Evolutionary conservation across 2,329 filamentous ascomycete genomes (phyloP).

Genomic region (Colletotrichum liriopes): DNA sequence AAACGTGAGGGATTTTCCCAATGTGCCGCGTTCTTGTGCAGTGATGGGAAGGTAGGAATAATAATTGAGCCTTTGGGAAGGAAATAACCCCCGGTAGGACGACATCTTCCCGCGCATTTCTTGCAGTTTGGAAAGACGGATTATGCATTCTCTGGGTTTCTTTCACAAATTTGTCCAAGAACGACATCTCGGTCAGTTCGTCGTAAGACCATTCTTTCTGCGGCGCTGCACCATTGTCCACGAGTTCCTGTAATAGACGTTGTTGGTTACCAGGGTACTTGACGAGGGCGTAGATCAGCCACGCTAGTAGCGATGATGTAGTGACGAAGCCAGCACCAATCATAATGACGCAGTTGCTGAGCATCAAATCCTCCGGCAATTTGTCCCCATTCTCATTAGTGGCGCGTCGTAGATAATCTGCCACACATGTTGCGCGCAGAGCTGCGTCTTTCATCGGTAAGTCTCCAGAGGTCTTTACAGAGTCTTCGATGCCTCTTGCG

Average conservation of each 20-base stretch:
- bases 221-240: background rate
- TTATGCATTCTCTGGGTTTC: slow-evolving; percentile 33
- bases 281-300: slow-evolving; percentile 15
- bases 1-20: slow-evolving; percentile 29
- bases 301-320: slow-evolving; percentile 21
- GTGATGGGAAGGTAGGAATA: slow-evolving; percentile 20
- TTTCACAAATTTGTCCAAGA: slow-evolving; percentile 25
- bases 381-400: slow-evolving; percentile 11
- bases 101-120: slow-evolving; percentile 17
- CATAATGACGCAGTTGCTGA: slow-evolving; percentile 30
- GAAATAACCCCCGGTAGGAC: slow-evolving; percentile 22
- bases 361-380: slow-evolving; percentile 12
- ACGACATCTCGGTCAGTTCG: slow-evolving; percentile 18
- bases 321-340: slow-evolving; percentile 29
- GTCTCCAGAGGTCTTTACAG: background rate
- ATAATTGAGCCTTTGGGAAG: slow-evolving; percentile 17
- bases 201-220: slow-evolving; percentile 16
- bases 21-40: slow-evolving; percentile 20
- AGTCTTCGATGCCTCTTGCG: slow-evolving; percentile 26
- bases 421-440: slow-evolving; percentile 11
- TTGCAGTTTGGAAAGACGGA: slow-evolving; percentile 29
- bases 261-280: slow-evolving; percentile 29
- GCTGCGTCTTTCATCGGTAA: slow-evolving; percentile 31
- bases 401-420: slow-evolving; percentile 22
- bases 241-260: slow-evolving; percentile 19